Conservation (phyloP, 306 rosid genomes). For the Coriaria nepalensis region DNA sequence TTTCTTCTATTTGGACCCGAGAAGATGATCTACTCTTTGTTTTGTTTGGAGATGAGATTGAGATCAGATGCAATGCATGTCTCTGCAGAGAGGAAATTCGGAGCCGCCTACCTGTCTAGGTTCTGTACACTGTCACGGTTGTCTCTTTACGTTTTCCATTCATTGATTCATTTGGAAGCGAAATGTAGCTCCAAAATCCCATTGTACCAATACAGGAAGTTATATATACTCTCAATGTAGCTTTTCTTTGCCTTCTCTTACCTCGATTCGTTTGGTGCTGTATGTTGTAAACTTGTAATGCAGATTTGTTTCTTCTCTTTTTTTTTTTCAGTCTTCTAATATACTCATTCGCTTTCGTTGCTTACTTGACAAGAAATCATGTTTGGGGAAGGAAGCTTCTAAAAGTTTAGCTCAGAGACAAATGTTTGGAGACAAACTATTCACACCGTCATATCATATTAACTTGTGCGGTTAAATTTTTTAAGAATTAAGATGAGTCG, state of each 20-base stretch:
- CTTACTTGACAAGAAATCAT: too few species aligned
- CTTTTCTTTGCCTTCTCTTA: too few species aligned
- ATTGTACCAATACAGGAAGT: conserved; percentile 16
- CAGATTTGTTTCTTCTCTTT: too few species aligned
- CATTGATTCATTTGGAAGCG: conserved; percentile 32
- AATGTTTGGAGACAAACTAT: too few species aligned
- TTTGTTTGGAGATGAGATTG: conserved; percentile 10
- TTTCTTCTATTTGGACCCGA: conserved; percentile 4
- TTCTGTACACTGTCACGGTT: conserved; percentile 19
- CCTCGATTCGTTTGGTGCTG: background rate
- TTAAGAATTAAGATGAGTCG: too few species aligned
- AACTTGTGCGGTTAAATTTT: too few species aligned
- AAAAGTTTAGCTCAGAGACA: too few species aligned
- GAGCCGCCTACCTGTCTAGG: conserved; percentile 21
- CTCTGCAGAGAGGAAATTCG: conserved; percentile 19
- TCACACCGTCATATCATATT: too few species aligned
- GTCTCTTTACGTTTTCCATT: conserved; percentile 16
- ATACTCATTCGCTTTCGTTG: too few species aligned
- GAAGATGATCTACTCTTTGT: conserved; percentile 15
- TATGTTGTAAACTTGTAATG: too few species aligned
- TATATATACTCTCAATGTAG: conserved; percentile 1
- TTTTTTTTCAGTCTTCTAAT: too few species aligned
- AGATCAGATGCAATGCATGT: conserved; percentile 8
- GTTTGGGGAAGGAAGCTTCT: too few species aligned
- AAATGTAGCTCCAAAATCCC: conserved; percentile 24